These are phyloP conservation scores for Effrenium voratum DNA, from an alignment of 73 alveolate species.

Conservation along the genomic window DNA sequence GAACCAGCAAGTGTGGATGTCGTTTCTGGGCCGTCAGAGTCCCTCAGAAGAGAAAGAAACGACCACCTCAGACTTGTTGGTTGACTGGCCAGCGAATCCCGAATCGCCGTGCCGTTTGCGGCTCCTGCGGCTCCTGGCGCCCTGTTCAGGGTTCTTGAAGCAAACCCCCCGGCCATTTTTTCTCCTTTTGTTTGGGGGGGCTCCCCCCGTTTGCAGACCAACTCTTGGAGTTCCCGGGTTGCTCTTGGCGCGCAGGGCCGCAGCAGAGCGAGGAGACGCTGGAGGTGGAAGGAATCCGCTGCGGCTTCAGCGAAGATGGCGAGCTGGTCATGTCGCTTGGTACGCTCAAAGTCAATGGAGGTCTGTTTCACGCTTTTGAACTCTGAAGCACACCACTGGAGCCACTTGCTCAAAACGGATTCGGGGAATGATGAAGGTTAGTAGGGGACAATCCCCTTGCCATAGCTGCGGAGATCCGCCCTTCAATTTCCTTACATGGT, in stretches of 20 bases:
- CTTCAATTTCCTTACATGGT: background rate
- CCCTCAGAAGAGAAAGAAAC: too few relatives aligned
- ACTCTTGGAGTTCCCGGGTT: background rate
- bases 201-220: too few relatives aligned
- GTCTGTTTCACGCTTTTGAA: too few relatives aligned
- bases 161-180: too few relatives aligned
- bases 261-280: background rate
- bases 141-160: too few relatives aligned
- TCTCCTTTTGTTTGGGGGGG: too few relatives aligned
- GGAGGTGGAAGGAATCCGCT: constrained; percentile 62
- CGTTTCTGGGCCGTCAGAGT: too few relatives aligned
- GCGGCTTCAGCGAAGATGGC: constrained; percentile 31
- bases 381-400: background rate
- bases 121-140: too few relatives aligned
- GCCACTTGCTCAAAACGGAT: background rate
- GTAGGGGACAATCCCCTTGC: background rate
- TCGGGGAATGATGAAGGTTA: background rate
- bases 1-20: too few relatives aligned
- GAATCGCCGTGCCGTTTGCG: too few relatives aligned
- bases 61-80: too few relatives aligned
- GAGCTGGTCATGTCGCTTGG: constrained; percentile 62
- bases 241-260: background rate
- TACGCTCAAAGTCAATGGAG: background rate
- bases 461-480: background rate
- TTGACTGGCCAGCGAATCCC: too few relatives aligned